These are phyloP conservation scores for Myochromella boudieri DNA, from an alignment of 768 basidiomycete species.

Conservation along the genomic window DNA sequence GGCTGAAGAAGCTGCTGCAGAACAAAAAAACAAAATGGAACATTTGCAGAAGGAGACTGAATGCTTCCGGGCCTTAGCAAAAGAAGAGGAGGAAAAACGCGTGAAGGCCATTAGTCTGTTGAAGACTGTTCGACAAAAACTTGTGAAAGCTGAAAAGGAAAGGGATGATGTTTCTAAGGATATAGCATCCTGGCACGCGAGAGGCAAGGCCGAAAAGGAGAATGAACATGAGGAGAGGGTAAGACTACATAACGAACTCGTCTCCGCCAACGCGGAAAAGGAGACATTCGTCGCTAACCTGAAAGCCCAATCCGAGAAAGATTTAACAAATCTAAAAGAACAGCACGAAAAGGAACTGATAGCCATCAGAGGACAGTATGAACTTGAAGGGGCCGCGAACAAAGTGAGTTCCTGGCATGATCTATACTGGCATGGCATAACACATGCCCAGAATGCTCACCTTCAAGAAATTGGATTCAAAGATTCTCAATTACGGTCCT, in stretches of 20 bases:
- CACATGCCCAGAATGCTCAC: slow-evolving; percentile 54
- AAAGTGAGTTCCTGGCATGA: slow-evolving; percentile 52
- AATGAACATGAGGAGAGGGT: slow-evolving; percentile 54
- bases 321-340: slow-evolving; percentile 58
- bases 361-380: slow-evolving; percentile 66
- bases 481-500: slow-evolving; percentile 58
- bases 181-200: slow-evolving; percentile 46
- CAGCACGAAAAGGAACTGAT: slow-evolving; percentile 74
- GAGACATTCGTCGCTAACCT: slow-evolving; percentile 63
- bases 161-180: slow-evolving; percentile 77
- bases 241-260: slow-evolving; percentile 63
- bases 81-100: slow-evolving; percentile 97
- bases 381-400: slow-evolving; percentile 68
- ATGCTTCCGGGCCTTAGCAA: slow-evolving; percentile 58
- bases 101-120: slow-evolving; percentile 89
- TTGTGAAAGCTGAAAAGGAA: slow-evolving; percentile 96
- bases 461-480: slow-evolving; percentile 65
- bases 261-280: slow-evolving; percentile 57
- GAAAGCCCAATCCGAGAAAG: slow-evolving; percentile 70
- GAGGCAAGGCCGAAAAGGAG: slow-evolving; percentile 52
- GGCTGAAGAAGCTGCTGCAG: slow-evolving; percentile 48
- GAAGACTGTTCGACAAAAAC: slow-evolving; percentile 93
- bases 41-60: slow-evolving; percentile 65
- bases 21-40: slow-evolving; percentile 54
- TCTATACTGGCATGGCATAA: slow-evolving; percentile 1